Percentiles rank a stretch among this genome's conserved stretches.
Conservation (phyloP, 352 stramenopile species). For the Pythium folliculosum region DNA sequence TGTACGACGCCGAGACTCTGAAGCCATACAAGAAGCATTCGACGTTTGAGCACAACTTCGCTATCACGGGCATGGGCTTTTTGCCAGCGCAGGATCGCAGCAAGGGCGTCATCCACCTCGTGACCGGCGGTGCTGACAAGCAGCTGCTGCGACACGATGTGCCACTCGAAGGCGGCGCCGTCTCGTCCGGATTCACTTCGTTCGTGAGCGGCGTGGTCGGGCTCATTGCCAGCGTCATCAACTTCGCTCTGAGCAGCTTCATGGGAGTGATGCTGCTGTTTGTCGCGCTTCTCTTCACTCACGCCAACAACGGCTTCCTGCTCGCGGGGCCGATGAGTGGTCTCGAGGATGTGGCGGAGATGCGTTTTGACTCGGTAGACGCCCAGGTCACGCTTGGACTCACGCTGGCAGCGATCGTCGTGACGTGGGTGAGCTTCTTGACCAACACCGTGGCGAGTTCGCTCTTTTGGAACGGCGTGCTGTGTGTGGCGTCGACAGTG, state of each 20-base stretch:
- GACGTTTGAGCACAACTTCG: slow-evolving; percentile 70
- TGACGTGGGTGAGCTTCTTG: slow-evolving; percentile 42
- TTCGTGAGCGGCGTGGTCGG: slow-evolving; percentile 35
- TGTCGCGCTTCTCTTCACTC: slow-evolving; percentile 75
- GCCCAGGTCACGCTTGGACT: slow-evolving; percentile 46
- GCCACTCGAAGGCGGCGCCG: slow-evolving; percentile 49
- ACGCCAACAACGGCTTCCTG: slow-evolving; percentile 63
- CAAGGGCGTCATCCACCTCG: slow-evolving; percentile 44
- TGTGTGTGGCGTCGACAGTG: slow-evolving; percentile 53
- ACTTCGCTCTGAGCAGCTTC: slow-evolving; percentile 51
- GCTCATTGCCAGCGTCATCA: slow-evolving; percentile 34
- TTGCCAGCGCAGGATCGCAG: slow-evolving; percentile 38
- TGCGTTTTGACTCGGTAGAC: slow-evolving; percentile 63
- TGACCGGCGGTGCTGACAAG: slow-evolving; percentile 81
- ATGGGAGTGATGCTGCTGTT: slow-evolving; percentile 62
- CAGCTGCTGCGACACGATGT: slow-evolving; percentile 69
- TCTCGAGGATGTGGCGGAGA: slow-evolving; percentile 54
- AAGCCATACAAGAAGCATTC: slow-evolving; percentile 56
- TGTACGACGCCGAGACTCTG: slow-evolving; percentile 53
- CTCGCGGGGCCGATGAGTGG: slow-evolving; percentile 46
- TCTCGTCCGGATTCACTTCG: slow-evolving; percentile 45
- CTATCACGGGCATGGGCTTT: slow-evolving; percentile 84
- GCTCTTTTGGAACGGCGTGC: slow-evolving; percentile 77
- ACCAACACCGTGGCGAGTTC: slow-evolving; percentile 43
- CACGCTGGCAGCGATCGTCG: slow-evolving; percentile 34